Base-by-base conservation (phyloP, 257 asterid genomes). In the Nicotiana attenuata region DNA sequence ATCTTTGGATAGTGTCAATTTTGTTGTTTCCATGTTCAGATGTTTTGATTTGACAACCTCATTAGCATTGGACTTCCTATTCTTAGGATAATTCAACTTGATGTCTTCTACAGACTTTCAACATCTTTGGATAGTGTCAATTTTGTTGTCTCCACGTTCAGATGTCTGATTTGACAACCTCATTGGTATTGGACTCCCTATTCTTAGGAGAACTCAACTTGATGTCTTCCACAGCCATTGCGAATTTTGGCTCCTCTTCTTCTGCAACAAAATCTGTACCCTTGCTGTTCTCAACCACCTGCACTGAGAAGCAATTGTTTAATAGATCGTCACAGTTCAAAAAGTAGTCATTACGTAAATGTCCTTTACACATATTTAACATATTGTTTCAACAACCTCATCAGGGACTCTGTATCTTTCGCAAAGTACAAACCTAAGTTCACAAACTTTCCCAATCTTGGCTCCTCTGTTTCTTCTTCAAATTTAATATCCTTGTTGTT, bases 241-340 rank as follows among this genome's bases (percentile, higher is more conserved):
- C 60, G 41, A 50, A 80, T 35, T n/a, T 63, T 80, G 76, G 76
- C 4, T 80, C 73, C 26, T n/a, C 65, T 29, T 78, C n/a, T 57
- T n/a, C n/a, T n/a, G 35, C 35, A 73, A 80, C 84, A 87, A 77
- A 82, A 82, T 85, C 81, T 81, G 84, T 86, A 81, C 83, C 88
- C 87, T 90, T 87, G 52, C 50, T 69, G 45, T 85, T 85, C 87
- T 84, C 86, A 80, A 26, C 80, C 76, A 80, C 84, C 95, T 91
- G 89, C 81, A 63, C 71, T 82, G 80, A 68, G 71, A 69, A 80
- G 69, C 24, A 80, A 56, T 71, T 45, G 57, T 69, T 19, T 10
- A 69, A 71, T 45, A 22, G 20, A 22, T 22, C 15, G 77, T 71
- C 59, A 71, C 14, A 71, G 60, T 11, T n/a, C 22, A 71, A 71